Conservation (phyloP, 2,329 filamentous ascomycete species). For the Monosporascus sp. region DNA sequence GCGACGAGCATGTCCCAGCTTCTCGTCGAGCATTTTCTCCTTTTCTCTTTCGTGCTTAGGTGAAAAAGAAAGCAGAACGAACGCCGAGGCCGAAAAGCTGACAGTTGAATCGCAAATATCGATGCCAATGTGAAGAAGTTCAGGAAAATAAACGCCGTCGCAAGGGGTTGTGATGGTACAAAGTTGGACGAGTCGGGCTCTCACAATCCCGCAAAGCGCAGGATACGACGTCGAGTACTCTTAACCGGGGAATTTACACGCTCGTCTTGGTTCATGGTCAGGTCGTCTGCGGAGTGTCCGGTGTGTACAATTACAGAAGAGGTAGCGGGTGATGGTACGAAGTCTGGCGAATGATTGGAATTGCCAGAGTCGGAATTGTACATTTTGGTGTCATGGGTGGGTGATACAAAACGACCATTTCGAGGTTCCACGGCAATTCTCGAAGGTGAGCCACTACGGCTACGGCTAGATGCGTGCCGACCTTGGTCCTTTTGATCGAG, state of each 20-base stretch:
- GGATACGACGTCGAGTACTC: constrained; percentile 8
- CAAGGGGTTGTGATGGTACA: background rate
- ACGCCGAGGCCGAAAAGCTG: too few species aligned
- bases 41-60: too few species aligned
- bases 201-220: constrained; percentile 6
- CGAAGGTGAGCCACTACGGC: background rate
- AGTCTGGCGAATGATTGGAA: constrained; percentile 7
- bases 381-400: constrained; percentile 1
- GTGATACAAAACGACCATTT: background rate
- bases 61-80: too few species aligned
- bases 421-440: background rate
- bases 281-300: constrained; percentile 21
- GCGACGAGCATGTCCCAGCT: too few species aligned
- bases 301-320: constrained; percentile 25
- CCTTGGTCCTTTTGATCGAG: constrained; percentile 11
- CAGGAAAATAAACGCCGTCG: background rate
- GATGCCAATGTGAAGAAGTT: background rate
- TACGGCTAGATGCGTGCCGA: constrained; percentile 1
- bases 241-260: background rate
- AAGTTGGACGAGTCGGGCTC: background rate
- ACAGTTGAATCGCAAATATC: background rate
- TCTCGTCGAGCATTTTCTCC: too few species aligned
- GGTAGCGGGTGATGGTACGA: constrained; percentile 3
- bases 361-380: background rate
- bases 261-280: constrained; percentile 1